Percentiles rank a stretch among this genome's conserved stretches.
Conservation (phyloP, 1,284 basidiomycete species). For the Sanguinoderma infundibulare region DNA sequence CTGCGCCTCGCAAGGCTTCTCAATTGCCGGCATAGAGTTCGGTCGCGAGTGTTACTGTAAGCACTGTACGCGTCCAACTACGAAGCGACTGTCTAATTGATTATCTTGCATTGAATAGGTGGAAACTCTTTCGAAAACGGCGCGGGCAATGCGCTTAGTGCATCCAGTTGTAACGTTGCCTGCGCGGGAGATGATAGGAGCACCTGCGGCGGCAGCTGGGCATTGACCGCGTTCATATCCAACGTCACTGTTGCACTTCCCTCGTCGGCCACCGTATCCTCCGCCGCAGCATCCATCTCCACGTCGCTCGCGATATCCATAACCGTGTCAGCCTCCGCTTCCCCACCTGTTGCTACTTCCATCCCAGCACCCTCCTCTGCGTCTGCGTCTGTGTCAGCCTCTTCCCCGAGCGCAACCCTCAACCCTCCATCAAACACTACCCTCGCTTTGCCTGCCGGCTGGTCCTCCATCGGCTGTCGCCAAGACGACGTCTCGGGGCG, state of each 20-base stretch:
- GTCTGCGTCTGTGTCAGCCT: too few relatives aligned
- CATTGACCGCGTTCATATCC: conserved; percentile 23
- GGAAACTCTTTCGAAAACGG: conserved; percentile 26
- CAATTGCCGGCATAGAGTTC: conserved; percentile 31
- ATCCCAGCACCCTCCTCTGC: neutral
- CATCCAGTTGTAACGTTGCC: conserved; percentile 23
- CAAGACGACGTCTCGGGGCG: conserved; percentile 11
- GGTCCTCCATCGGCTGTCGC: neutral
- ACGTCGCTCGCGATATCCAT: neutral
- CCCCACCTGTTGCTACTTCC: neutral
- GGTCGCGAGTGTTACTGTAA: conserved; percentile 33
- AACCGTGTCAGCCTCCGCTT: neutral
- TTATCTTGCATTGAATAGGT: conserved; percentile 7
- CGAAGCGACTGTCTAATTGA: neutral
- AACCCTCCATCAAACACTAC: neutral
- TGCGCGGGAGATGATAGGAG: conserved; percentile 20
- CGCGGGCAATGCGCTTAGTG: conserved; percentile 15
- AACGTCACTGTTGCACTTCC: neutral
- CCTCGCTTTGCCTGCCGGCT: neutral
- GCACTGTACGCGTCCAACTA: neutral
- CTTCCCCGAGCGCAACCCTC: neutral
- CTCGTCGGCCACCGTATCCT: conserved; percentile 1
- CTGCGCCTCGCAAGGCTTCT: conserved; percentile 26
- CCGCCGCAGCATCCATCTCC: neutral
- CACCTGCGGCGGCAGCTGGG: conserved; percentile 29